Evolutionary conservation across 768 basidiomycete species (phyloP).

Genomic region (Boletus rufocinnamomeus): DNA sequence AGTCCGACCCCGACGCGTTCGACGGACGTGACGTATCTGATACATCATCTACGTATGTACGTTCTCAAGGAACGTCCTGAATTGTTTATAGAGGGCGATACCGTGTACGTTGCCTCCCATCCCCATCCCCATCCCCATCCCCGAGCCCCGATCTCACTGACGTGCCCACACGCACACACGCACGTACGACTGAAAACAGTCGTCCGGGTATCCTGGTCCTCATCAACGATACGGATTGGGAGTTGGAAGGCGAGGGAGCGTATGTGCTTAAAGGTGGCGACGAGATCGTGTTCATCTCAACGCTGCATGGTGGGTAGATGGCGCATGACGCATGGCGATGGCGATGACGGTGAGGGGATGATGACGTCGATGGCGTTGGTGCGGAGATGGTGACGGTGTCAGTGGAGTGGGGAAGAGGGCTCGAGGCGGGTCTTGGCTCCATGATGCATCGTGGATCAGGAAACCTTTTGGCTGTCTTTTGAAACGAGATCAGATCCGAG

Average conservation of each 20-base stretch:
- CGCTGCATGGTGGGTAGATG: slow-evolving; percentile 67
- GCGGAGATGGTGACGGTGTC: background rate
- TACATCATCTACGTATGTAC: slow-evolving; percentile 74
- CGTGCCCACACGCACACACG: slow-evolving; percentile 41
- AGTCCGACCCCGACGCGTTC: slow-evolving; percentile 20
- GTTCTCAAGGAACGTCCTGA: slow-evolving; percentile 84
- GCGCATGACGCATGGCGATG: no score
- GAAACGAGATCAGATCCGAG: background rate
- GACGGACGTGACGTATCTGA: slow-evolving; percentile 72
- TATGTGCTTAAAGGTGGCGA: slow-evolving; percentile 78
- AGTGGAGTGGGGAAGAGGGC: background rate
- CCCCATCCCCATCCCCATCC: no score
- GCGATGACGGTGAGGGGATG: background rate
- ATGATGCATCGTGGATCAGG: background rate
- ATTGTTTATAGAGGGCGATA: slow-evolving; percentile 84
- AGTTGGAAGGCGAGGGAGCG: slow-evolving; percentile 91
- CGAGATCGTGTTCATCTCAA: slow-evolving; percentile 96
- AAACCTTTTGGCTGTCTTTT: background rate
- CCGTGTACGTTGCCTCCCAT: slow-evolving; percentile 59
- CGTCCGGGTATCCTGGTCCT: slow-evolving; percentile 96
- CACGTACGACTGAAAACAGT: slow-evolving; percentile 31
- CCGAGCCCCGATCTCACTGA: background rate
- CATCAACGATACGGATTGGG: slow-evolving; percentile 98
- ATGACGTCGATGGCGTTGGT: background rate
- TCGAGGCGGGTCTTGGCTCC: background rate